Conservation (phyloP, 2,329 filamentous ascomycete species). For the Capronia coronata region DNA sequence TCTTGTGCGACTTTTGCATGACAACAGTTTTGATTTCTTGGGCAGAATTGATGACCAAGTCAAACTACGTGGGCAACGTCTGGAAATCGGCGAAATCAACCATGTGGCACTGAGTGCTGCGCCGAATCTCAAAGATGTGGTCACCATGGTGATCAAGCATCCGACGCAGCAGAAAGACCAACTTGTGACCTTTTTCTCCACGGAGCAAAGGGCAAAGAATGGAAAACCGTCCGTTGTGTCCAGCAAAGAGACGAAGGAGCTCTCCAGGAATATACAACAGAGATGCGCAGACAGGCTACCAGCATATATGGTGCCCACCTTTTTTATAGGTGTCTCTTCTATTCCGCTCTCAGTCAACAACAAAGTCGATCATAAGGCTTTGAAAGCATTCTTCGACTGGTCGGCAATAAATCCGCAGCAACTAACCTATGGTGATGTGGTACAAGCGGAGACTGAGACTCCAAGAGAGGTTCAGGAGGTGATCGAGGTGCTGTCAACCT, state of each 20-base stretch:
- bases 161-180: conserved; percentile 69
- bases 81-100: conserved; percentile 90
- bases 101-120: conserved; percentile 64
- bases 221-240: conserved; percentile 35
- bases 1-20: conserved; percentile 70
- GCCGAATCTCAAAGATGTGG: conserved; percentile 57
- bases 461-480: conserved; percentile 50
- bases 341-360: conserved; percentile 85
- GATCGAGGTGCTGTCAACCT: conserved; percentile 34
- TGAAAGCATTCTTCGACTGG: conserved; percentile 59
- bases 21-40: conserved; percentile 79
- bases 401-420: conserved; percentile 43
- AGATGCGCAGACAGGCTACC: conserved; percentile 67
- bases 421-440: conserved; percentile 49
- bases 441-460: conserved; percentile 33
- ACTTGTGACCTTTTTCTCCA: conserved; percentile 65
- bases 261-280: conserved; percentile 47
- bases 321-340: conserved; percentile 63
- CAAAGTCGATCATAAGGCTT: conserved; percentile 69
- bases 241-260: conserved; percentile 32
- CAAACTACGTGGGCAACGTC: conserved; percentile 78
- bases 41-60: conserved; percentile 87
- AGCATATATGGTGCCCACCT: conserved; percentile 84
- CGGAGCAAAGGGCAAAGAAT: conserved; percentile 22
- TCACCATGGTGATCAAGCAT: conserved; percentile 69